Percentiles rank a stretch among this genome's conserved stretches.
Conservation (phyloP, 2,329 filamentous ascomycete species). For the Claviceps digitariae region DNA sequence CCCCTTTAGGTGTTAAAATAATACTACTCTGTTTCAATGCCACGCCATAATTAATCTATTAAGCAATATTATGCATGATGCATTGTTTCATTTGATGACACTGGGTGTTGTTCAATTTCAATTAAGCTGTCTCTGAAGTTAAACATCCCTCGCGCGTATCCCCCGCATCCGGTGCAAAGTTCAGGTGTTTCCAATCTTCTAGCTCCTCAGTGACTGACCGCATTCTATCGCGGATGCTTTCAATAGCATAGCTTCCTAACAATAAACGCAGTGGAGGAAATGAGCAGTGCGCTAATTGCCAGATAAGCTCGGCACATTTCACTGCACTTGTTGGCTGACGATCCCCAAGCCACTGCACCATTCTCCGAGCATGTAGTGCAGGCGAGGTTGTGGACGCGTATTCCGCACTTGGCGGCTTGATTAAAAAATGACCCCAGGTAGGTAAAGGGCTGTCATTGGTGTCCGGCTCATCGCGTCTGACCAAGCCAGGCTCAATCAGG, state of each 20-base stretch:
- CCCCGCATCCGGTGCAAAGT: constrained; percentile 33
- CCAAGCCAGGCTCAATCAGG: constrained; percentile 79
- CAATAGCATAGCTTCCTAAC: constrained; percentile 88
- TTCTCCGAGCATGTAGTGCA: constrained; percentile 74
- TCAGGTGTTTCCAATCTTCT: constrained; percentile 83
- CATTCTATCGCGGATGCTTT: constrained; percentile 83
- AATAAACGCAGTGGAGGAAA: constrained; percentile 78
- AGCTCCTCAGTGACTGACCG: constrained; percentile 89
- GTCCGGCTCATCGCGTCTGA: constrained; percentile 71
- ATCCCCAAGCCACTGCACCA: constrained; percentile 90
- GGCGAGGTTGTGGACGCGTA: constrained; percentile 70
- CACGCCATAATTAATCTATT: no score
- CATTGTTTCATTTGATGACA: no score
- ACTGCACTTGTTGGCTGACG: constrained; percentile 85
- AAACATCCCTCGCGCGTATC: neutral
- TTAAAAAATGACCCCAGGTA: constrained; percentile 82
- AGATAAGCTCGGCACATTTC: constrained; percentile 84
- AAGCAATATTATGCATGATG: no score
- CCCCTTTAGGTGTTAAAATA: no score
- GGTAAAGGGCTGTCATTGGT: constrained; percentile 45
- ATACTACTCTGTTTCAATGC: no score
- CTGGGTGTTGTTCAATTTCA: no score
- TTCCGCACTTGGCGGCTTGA: constrained; percentile 71
- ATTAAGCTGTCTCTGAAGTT: neutral
- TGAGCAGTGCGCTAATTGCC: constrained; percentile 90